Evolutionary conservation across 805 yeast species (phyloP).

Genomic region (Blastobotrys attinorum): DNA sequence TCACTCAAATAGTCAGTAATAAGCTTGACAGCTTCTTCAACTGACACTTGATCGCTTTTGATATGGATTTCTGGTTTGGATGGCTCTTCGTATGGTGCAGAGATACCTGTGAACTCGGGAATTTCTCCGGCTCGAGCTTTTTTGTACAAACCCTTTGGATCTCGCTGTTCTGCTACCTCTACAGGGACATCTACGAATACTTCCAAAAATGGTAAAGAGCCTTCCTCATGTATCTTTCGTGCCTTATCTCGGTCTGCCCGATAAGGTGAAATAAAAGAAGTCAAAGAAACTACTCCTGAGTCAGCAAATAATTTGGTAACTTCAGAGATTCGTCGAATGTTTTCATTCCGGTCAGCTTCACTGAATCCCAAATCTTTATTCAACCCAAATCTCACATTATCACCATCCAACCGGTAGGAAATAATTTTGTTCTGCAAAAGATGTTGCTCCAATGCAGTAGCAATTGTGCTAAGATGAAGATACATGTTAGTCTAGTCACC

Average conservation of each 20-base stretch:
- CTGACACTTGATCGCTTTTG: slow-evolving; percentile 57
- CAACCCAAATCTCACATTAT: slow-evolving; percentile 87
- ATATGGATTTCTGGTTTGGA: slow-evolving; percentile 74
- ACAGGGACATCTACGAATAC: slow-evolving; percentile 90
- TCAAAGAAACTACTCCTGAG: slow-evolving; percentile 77
- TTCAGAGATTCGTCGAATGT: slow-evolving; percentile 90
- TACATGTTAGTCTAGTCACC: slow-evolving; percentile 1
- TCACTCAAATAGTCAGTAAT: slow-evolving; percentile 49
- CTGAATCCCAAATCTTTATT: slow-evolving; percentile 92
- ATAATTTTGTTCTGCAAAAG: slow-evolving; percentile 60
- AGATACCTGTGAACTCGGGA: slow-evolving; percentile 90
- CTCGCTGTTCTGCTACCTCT: slow-evolving; percentile 92
- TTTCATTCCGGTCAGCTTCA: slow-evolving; percentile 87
- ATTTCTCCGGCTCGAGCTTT: slow-evolving; percentile 94
- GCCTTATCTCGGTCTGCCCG: slow-evolving; percentile 77
- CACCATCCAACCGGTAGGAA: slow-evolving; percentile 86
- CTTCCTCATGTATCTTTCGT: slow-evolving; percentile 70
- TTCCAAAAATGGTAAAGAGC: slow-evolving; percentile 77
- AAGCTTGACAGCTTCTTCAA: slow-evolving; percentile 73
- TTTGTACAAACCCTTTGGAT: slow-evolving; percentile 93
- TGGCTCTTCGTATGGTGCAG: slow-evolving; percentile 96
- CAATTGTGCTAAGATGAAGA: slow-evolving; percentile 56
- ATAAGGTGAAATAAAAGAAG: slow-evolving; percentile 92
- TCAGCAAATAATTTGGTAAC: slow-evolving; percentile 92
- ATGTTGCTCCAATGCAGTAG: slow-evolving; percentile 85